Evolutionary conservation across 2,329 filamentous ascomycete species (phyloP).

Genomic region (Fusarium ambrosium): DNA sequence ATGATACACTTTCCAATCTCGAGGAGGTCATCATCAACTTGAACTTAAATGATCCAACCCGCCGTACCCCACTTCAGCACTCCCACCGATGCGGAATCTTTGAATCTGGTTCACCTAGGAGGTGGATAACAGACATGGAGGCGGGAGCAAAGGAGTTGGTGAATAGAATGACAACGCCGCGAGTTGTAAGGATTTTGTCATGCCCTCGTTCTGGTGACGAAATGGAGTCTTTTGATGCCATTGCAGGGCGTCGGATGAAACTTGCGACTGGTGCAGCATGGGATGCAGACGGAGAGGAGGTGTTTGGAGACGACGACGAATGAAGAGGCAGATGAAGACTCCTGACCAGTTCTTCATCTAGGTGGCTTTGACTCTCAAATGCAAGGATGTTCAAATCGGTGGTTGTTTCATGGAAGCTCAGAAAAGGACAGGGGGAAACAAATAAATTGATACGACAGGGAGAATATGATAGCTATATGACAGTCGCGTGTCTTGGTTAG

Average conservation of each 20-base stretch:
- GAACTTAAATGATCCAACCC: background rate
- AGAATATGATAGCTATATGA: background rate
- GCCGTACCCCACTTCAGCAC: background rate
- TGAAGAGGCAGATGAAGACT: background rate
- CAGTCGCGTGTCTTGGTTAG: background rate
- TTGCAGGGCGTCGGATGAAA: background rate
- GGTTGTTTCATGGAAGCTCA: background rate
- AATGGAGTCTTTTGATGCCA: background rate
- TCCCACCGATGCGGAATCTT: background rate
- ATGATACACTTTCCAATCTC: background rate
- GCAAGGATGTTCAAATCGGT: background rate
- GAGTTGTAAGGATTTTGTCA: background rate
- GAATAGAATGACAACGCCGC: background rate
- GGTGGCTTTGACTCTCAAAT: background rate
- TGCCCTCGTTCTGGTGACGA: background rate
- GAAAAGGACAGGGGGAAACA: background rate
- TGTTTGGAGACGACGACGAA: background rate
- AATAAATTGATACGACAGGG: background rate
- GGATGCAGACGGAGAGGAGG: background rate
- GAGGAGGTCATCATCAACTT: constrained; percentile 4
- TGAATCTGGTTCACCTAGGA: no score
- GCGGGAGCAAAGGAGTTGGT: background rate
- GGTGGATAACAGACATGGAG: background rate
- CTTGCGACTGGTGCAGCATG: background rate
- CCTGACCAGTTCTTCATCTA: background rate